These are phyloP conservation scores for Kondoa malvinella DNA, from an alignment of 768 basidiomycete genomes.

Conservation along the genomic window DNA sequence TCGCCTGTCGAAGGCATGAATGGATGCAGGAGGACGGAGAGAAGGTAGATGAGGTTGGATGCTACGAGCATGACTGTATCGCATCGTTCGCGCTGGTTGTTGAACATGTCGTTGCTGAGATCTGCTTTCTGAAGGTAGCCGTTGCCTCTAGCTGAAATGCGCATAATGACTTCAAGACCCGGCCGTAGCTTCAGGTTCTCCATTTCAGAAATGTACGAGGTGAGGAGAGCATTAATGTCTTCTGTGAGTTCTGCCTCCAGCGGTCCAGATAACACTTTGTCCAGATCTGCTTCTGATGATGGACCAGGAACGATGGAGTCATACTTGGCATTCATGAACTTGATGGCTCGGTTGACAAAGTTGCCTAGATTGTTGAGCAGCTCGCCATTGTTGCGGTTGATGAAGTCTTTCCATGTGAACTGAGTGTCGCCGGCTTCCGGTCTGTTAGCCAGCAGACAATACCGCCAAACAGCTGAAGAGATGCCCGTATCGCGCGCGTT, in stretches of 20 bases:
- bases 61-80: constrained; percentile 79
- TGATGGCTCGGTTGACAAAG: constrained; percentile 85
- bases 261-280: constrained; percentile 41
- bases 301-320: constrained; percentile 63
- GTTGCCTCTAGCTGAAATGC: constrained; percentile 73
- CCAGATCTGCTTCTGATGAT: constrained; percentile 53
- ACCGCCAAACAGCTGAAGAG: constrained; percentile 87
- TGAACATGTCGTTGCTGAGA: constrained; percentile 74
- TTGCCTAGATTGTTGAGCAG: constrained; percentile 95
- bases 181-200: constrained; percentile 75
- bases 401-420: constrained; percentile 92
- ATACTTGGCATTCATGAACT: constrained; percentile 78
- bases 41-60: constrained; percentile 76
- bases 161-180: constrained; percentile 77
- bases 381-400: constrained; percentile 80
- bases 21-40: constrained; percentile 71
- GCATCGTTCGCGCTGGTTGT: constrained; percentile 62
- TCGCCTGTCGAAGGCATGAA: constrained; percentile 89
- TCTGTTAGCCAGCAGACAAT: constrained; percentile 77
- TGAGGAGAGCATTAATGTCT: constrained; percentile 59
- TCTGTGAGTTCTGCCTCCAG: constrained; percentile 51
- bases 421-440: constrained; percentile 88
- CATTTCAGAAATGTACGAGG: constrained; percentile 70
- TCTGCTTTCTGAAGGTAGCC: constrained; percentile 83
- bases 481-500: constrained; percentile 85